Percentiles rank a stretch among this genome's conserved stretches.
phyloP scores from a whole-genome alignment of 2,329 filamentous ascomycete genomes.

The Harringtonia aguacate region DNA sequence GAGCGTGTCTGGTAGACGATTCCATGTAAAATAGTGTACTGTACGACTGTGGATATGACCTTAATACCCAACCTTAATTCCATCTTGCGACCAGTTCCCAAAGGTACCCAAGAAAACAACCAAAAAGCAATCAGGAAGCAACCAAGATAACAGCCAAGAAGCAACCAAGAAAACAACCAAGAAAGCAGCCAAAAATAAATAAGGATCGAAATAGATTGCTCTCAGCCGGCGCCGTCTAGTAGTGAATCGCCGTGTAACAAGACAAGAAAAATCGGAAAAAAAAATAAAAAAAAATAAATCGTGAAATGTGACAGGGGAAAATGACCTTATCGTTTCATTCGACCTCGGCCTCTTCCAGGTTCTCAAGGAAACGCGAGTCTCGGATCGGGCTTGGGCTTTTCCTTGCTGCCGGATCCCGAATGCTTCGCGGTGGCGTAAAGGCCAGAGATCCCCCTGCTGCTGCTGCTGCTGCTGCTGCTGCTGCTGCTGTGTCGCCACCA shows the following conservation, averaged over 20 bases:
- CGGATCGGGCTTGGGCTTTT: conserved; percentile 30
- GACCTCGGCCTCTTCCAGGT: conserved; percentile 22
- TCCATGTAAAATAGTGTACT: no score
- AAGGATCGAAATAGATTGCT: neutral
- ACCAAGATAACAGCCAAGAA: no score
- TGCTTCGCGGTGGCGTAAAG: conserved; percentile 11
- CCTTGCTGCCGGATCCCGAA: conserved; percentile 15
- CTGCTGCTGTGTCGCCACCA: neutral
- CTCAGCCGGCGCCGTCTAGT: neutral
- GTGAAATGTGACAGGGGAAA: neutral
- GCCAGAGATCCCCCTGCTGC: no score
- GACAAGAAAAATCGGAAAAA: neutral
- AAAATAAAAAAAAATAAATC: neutral
- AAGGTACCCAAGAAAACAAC: neutral
- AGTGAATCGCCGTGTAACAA: no score
- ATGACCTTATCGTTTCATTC: neutral
- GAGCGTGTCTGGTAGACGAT: no score
- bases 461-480: conserved; percentile 3
- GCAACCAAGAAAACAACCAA: neutral
- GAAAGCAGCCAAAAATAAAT: neutral
- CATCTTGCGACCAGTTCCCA: no score
- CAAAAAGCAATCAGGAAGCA: no score
- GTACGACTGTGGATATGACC: no score
- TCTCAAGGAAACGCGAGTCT: conserved; percentile 40
- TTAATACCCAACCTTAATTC: no score